Evolutionary conservation across 306 rosid genomes (phyloP), one percentile per base, ranked within the genome.

Genomic region (Trifolium subterraneum): DNA sequence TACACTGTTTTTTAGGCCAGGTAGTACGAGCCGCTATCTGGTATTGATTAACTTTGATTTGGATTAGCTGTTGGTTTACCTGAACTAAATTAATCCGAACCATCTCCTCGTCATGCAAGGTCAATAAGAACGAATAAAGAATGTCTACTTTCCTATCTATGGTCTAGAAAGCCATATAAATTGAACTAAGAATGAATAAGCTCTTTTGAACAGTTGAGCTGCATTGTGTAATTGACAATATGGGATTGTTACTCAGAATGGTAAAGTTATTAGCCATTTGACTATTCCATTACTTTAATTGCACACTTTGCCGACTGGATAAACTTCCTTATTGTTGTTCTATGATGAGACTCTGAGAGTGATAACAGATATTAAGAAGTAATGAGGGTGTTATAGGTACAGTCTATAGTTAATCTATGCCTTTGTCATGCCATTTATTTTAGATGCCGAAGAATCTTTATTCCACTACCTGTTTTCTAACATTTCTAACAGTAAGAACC

Each of bases 261-360:
- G 42, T 56, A 48, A 65, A 67, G 68, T 31, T 51, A 14, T 68
- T 29, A 4, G 33, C 33, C 6, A 5, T 29, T 29, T 29, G 33
- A 70, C 38, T 20, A 62, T 68, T 73, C 61, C 68, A 23, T 11
- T 9, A 68, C 77, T 61, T 67, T 11, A 51, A 18, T 33, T 18
- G 41, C 58, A 67, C 31, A 52, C 59, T 18, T 31, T 39, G 11
- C 20, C 9, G 20, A 29, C 70, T 7, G 44, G 19, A 55, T 68
- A 67, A 42, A 68, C 59, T 54, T 72, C 56, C 56, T 56, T 45
- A 14, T 23, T 8, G 27, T 38, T 27, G 15, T 22, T 59, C 35
- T 60, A 25, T 44, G 23, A 29, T 54, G 27, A 65, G 47, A 8
- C 41, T 36, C 50, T 54, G 27, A 58, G 55, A 8, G 50, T 36